Evolutionary conservation across 2,329 filamentous ascomycete species (phyloP), one percentile per base, ranked within the genome.

Genomic region (Cercospora sesami): DNA sequence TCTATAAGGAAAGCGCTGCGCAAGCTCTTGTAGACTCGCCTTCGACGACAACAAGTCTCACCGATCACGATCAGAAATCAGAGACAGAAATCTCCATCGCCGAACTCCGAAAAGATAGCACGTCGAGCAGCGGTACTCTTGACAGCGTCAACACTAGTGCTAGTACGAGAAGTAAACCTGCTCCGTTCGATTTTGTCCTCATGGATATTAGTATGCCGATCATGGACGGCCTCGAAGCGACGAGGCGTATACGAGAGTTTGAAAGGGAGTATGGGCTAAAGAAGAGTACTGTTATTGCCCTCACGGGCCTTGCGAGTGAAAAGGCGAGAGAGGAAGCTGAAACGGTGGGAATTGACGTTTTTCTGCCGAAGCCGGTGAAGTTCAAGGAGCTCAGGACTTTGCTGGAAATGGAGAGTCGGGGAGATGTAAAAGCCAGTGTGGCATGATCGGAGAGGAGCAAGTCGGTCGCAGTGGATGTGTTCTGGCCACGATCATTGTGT

Each of bases 141-240:
- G 18, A 23, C 12, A 51, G 45, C 45, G 21, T 51, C 12, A 51
- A 23, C 1, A 51, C 45, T 21, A 51, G 18, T 10, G 28, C 42
- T 16, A 63, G 60, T 18, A 39, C 60, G 18, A 64, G 62, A 18
- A 64, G 14, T 26, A 64, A 16, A 42, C 62, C 62, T 26, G 48
- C 62, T 18, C 62, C 62, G 6, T 72, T 72, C 30, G 65, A 72
- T 23, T 71, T 84, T 53, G 80, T 86, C 1, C 79, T 86, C 16
- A 86, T 86, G 83, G 84, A 79, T 51, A 75, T 79, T 18, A 69
- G 66, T n/a, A 79, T 79, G 78, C 78, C 78, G 3, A 69, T 78
- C 31, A 78, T 79, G 75, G 77, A 79, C 48, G 77, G 78, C 6
- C 73, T 75, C 60, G 72, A 73, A 26, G 71, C 76, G 2, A 77